Base-by-base conservation (phyloP, 352 stramenopile genomes). In the Pythium oligandrum region DNA sequence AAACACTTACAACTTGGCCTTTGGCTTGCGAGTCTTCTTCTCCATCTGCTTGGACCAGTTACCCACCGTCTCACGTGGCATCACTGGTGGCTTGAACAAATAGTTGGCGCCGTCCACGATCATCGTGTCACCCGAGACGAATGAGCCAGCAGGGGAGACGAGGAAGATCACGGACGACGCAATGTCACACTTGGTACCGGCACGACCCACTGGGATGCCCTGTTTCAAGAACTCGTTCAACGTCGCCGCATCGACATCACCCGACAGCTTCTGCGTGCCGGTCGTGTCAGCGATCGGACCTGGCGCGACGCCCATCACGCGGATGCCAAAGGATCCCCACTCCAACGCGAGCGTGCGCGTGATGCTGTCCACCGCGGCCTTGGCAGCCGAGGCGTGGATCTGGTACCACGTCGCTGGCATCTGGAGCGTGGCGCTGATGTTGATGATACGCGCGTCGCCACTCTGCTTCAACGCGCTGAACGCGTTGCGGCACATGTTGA, bases 401-500 rank as follows among this genome's bases (percentile, higher is more conserved):
- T 99, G 95, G 77, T 95, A 98, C 74, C 86, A 96, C 36, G 93
- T 98, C 10, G 86, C 88, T 3, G 86, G 79, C 48, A 90, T 83
- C 61, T 98, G 90, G 62, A 98, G 70, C 50, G 89, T 98, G 54
- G 93, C 93, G 4, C 82, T 97, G 64, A 99, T 98, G 76, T 98
- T 98, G 56, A 99, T 79, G 55, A 98, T 96, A 40, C 79, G 67
- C 32, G 78, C 83, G 48, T 87, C 75, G n/a, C 68, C 68, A 52
- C 68, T 78, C 9, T 69, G 70, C 48, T 83, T 83, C 40, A 98
- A 73, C 17, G 71, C 69, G 5, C 82, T 64, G 56, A 97, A 98
- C 0, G 90, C 77, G 4, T 92, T 81, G 55, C 82, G 73, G 48
- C 71, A 92, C 90, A 98, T 98, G 68, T 99, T 98, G 71, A 98